Evolutionary conservation across 106 monocot genomes (phyloP).

Genomic region (Allium cepa): DNA sequence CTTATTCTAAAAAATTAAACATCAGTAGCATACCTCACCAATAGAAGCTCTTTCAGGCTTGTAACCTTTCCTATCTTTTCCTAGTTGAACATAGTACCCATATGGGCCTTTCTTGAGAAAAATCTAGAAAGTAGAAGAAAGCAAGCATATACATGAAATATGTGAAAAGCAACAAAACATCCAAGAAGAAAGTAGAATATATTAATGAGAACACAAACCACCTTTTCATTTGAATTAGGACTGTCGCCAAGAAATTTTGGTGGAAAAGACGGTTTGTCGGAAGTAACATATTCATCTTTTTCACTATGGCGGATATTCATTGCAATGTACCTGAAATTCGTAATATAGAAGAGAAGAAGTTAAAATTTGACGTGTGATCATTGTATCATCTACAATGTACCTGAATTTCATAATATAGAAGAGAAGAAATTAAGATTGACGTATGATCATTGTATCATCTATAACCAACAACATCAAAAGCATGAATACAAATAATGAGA

Average conservation of each 20-base stretch:
- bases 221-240: slow-evolving; percentile 67
- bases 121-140: slow-evolving; percentile 35
- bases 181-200: too few species aligned
- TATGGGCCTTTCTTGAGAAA: slow-evolving; percentile 90
- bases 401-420: not conserved
- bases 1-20: not conserved
- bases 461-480: too few species aligned
- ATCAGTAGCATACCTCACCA: slow-evolving; percentile 38
- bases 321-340: slow-evolving; percentile 50
- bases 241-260: slow-evolving; percentile 58
- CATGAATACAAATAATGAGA: not conserved
- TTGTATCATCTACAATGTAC: too few species aligned
- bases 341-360: not conserved
- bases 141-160: not conserved
- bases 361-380: not conserved
- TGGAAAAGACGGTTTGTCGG: slow-evolving; percentile 50
- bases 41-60: slow-evolving; percentile 80
- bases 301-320: slow-evolving; percentile 41
- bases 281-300: slow-evolving; percentile 24
- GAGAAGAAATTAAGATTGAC: not conserved
- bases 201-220: slow-evolving; percentile 6
- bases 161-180: too few species aligned
- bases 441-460: not conserved
- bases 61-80: slow-evolving; percentile 66
- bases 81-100: slow-evolving; percentile 87